Base-by-base conservation (phyloP, 2,329 filamentous ascomycete genomes). In the Sclerotinia trifoliorum region DNA sequence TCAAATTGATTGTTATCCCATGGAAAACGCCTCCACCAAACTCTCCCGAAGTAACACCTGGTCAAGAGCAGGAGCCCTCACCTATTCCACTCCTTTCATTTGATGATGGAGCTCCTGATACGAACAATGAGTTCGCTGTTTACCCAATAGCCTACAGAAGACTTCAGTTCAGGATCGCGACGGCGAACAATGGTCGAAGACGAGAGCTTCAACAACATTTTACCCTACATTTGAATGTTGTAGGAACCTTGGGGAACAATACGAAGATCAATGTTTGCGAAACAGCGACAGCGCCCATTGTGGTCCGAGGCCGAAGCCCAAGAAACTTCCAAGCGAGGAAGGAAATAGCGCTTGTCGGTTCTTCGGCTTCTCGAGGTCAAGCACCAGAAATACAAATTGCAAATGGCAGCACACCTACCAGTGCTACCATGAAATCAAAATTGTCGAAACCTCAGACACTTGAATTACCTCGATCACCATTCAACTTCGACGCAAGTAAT, bases 171-270 rank as follows among this genome's bases (percentile, higher is more conserved):
- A 86, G 94, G 74, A 96, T 90, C 83, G 94, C 94, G 24, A 98
- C 94, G 11, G 94, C 94, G 68, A 98, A 98, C 80, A 98, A 98
- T 78, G 94, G 94, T 15, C 88, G 94, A 70, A 86, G 94, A 71
- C 96, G 97, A 81, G 94, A 98, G 78, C 85, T 98, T 57, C 94
- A 98, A 78, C 94, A 98, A 77, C 94, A 98, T 80, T 98, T 98
- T 79, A 89, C 96, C 15, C 85, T 98, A 68, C 90, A 93, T 71
- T 82, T 98, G 64, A 96, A 94, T 79, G 89, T 97, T 13, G 83
- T 94, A 71, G 94, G 90, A 21, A 95, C 92, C 0, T 81, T 98
- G 62, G 86, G 92, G 0, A 95, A 92, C 70, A 93, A 93, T n/a
- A 85, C 85, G 46, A 96, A 94, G 78, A 85, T 93, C 46, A 85